phyloP scores from a whole-genome alignment of 2,329 filamentous ascomycete genomes.

The Plenodomus lindquistii region DNA sequence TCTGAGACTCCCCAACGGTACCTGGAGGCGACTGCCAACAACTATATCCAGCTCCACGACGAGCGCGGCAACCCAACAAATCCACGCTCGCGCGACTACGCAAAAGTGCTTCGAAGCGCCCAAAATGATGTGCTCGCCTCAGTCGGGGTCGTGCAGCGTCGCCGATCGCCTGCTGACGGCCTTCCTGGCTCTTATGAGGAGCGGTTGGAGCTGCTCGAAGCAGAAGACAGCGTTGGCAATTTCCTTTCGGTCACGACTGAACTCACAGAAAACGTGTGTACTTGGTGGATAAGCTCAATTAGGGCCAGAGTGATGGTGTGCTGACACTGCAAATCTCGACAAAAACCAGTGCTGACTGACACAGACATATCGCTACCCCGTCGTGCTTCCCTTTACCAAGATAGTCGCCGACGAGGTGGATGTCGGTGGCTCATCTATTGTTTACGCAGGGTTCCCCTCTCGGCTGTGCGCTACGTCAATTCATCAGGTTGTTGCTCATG shows the following conservation, averaged over 20 bases:
- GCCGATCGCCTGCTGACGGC: conserved; percentile 26
- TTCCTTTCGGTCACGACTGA: conserved; percentile 26
- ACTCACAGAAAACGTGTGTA: conserved; percentile 33
- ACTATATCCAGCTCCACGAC: conserved; percentile 49
- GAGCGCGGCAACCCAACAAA: conserved; percentile 51
- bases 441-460: conserved; percentile 34
- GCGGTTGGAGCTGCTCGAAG: conserved; percentile 33
- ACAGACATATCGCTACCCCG: conserved; percentile 34
- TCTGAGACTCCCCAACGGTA: conserved; percentile 27
- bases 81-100: conserved; percentile 44
- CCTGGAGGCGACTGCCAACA: conserved; percentile 27
- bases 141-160: conserved; percentile 53
- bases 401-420: conserved; percentile 29
- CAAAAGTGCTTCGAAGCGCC: conserved; percentile 48
- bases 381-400: conserved; percentile 26
- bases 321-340: neutral
- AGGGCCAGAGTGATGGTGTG: conserved; percentile 33
- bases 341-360: neutral
- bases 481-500: conserved; percentile 24
- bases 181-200: conserved; percentile 34
- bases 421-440: conserved; percentile 22
- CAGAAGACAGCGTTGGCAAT: conserved; percentile 36
- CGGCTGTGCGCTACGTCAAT: conserved; percentile 23
- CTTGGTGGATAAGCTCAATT: conserved; percentile 42
- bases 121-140: conserved; percentile 54